Conservation (phyloP, 768 basidiomycete species). For the Ephemerocybe angulata region DNA sequence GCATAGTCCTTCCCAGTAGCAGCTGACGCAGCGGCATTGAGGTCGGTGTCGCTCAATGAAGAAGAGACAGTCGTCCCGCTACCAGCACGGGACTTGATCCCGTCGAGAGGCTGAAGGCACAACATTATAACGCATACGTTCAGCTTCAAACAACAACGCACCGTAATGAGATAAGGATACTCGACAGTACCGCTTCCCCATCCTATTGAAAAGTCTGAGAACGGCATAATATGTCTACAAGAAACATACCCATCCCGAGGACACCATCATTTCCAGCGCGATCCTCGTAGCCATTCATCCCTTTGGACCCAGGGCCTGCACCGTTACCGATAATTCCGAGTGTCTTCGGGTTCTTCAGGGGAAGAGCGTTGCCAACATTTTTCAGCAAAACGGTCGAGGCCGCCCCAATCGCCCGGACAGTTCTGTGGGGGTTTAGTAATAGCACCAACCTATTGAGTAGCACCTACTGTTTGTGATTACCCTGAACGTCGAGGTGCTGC, state of each 20-base stretch:
- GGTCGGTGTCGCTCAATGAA: constrained; percentile 48
- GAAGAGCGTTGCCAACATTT: constrained; percentile 43
- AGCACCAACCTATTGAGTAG: neutral
- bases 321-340: constrained; percentile 60
- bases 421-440: constrained; percentile 22
- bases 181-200: constrained; percentile 50
- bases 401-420: constrained; percentile 58
- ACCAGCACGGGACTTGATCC: constrained; percentile 40
- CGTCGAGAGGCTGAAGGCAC: constrained; percentile 35
- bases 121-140: neutral
- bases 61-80: constrained; percentile 42
- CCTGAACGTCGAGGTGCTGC: constrained; percentile 54
- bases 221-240: too few species aligned
- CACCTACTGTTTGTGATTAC: constrained; percentile 45
- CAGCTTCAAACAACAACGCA: constrained; percentile 17
- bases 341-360: constrained; percentile 42
- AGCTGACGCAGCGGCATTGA: constrained; percentile 38
- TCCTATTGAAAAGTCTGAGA: too few species aligned
- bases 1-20: constrained; percentile 47
- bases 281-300: constrained; percentile 57
- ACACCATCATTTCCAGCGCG: constrained; percentile 56
- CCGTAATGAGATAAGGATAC: constrained; percentile 49
- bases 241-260: constrained; percentile 50
- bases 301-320: constrained; percentile 48
- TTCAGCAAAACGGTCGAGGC: constrained; percentile 64